Base-by-base conservation (phyloP, 306 rosid genomes). In the Rosa multiflora region DNA sequence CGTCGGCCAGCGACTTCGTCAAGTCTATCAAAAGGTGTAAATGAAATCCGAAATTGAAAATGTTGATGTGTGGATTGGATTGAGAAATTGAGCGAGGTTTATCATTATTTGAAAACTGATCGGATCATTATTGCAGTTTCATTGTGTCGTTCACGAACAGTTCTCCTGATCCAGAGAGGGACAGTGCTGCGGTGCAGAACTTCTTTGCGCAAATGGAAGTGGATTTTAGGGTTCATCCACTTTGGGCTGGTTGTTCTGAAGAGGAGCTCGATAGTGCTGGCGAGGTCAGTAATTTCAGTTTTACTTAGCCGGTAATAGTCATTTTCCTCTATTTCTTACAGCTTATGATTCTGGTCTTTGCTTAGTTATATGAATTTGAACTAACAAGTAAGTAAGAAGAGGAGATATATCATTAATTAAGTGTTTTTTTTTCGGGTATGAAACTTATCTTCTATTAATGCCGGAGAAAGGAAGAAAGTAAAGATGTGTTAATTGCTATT, bases 191-290 rank as follows among this genome's bases (percentile, higher is more conserved):
- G 5, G 93, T 93, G 26, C 99, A 96, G 89, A 89, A 86, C 56
- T 96, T 96, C 80, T 86, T 93, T 61, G 70, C 92, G 17, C 89
- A 88, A 43, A 96, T 93, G 99, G 98, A 96, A 89, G 88, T 85
- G n/a, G 90, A 91, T 88, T 96, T 96, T 83, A 89, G 87, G 85
- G 98, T 90, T 87, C 99, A 96, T 88, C 90, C 98, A 29, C 97
- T 96, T 58, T 93, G 99, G 99, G 81, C 98, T 29, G 95, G 97
- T 26, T 96, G 98, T 85, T 88, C 99, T 5, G 94, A 91, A 47
- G 98, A 96, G 82, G 99, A 93, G 85, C 91, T 96, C 40, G 99
- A 91, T 73, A 89, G 98, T 88, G 97, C 98, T 76, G 98, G 97
- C 81, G 99, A 96, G 82, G 99, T 96, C 81, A 85, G 98, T 64